phyloP scores from a whole-genome alignment of 257 asterid genomes.

The Catharanthus roseus region DNA sequence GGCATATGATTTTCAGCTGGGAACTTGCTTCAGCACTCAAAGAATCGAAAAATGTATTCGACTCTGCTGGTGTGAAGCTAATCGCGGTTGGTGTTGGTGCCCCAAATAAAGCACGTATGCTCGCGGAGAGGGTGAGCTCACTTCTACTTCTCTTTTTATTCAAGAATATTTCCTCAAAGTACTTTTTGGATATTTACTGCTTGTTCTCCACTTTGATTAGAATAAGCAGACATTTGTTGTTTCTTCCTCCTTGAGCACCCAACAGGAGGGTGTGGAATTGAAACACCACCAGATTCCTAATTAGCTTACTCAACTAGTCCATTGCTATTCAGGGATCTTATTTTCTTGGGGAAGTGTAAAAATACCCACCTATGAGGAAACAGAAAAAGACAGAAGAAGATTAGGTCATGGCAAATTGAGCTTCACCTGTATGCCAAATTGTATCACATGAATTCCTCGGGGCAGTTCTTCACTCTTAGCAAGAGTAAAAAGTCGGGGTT shows the following conservation, averaged over 20 bases:
- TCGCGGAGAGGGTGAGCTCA: conserved; percentile 63
- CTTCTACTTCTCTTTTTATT: background rate
- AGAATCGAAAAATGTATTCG: conserved; percentile 61
- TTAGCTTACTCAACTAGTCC: background rate
- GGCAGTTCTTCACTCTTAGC: background rate
- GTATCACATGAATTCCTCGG: background rate
- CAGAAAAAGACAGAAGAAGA: background rate
- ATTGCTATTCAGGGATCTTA: background rate
- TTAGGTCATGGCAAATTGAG: background rate
- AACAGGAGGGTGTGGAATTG: background rate
- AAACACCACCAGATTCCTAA: background rate
- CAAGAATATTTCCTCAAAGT: background rate
- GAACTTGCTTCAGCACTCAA: conserved; percentile 73
- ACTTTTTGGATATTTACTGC: background rate
- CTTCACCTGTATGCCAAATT: background rate
- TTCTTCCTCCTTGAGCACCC: background rate
- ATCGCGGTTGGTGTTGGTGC: conserved; percentile 89
- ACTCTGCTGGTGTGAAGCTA: conserved; percentile 73
- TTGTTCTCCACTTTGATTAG: background rate
- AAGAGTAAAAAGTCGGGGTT: background rate
- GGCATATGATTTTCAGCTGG: conserved; percentile 51
- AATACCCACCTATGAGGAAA: background rate
- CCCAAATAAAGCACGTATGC: conserved; percentile 75
- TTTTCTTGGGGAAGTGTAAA: background rate
- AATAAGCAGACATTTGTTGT: background rate